Evolutionary conservation across 345 rosid genomes (phyloP).

Genomic region (Turnera subulata): DNA sequence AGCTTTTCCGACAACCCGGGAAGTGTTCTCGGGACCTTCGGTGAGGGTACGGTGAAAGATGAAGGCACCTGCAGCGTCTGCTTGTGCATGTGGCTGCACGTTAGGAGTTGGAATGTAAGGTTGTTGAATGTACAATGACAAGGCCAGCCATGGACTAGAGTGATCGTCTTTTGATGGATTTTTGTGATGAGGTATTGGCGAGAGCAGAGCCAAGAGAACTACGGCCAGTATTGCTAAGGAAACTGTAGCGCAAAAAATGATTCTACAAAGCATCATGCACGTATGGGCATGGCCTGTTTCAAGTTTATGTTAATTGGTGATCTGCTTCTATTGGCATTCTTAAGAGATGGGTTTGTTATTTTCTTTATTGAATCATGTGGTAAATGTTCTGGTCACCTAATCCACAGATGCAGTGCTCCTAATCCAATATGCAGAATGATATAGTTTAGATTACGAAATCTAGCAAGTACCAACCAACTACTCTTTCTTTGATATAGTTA

Average conservation of each 20-base stretch:
- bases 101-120: conserved; percentile 27
- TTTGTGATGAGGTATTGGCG: conserved; percentile 45
- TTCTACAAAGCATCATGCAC: conserved; percentile 48
- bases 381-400: conserved; percentile 28
- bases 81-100: not conserved
- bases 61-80: conserved; percentile 41
- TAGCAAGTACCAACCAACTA: too few relatives aligned
- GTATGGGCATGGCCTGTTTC: too few relatives aligned
- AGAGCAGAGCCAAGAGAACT: conserved; percentile 51
- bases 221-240: conserved; percentile 44
- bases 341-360: too few relatives aligned
- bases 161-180: conserved; percentile 14
- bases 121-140: conserved; percentile 71
- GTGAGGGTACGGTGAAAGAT: conserved; percentile 59
- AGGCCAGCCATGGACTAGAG: conserved; percentile 43
- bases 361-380: too few relatives aligned
- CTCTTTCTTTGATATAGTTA: too few relatives aligned
- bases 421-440: too few relatives aligned
- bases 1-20: conserved; percentile 59
- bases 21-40: conserved; percentile 68
- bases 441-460: too few relatives aligned
- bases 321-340: too few relatives aligned
- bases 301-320: too few relatives aligned
- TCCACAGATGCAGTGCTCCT: too few relatives aligned
- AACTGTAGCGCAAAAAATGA: conserved; percentile 57